A percentile compares a stretch with the other conserved stretches of the same genome.
Conservation (phyloP, 1,139 yeast species). For the Lodderomyces beijingensis region DNA sequence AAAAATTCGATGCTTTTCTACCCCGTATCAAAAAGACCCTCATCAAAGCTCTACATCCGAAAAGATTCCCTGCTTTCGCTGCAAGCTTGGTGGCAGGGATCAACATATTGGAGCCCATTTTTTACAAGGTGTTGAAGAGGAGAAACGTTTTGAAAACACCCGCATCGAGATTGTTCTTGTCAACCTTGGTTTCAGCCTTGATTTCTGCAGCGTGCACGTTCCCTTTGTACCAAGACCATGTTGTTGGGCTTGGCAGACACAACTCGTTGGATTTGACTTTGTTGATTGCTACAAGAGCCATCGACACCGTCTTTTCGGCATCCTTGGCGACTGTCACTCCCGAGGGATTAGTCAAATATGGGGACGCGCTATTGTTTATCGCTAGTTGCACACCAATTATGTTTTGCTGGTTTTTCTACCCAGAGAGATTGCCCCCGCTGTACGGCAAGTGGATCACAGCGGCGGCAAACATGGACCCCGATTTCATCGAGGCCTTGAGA, state of each 20-base stretch:
- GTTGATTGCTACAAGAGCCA: conserved; percentile 32
- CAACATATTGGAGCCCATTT: conserved; percentile 31
- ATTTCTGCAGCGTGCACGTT: conserved; percentile 25
- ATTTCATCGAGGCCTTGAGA: conserved; percentile 21
- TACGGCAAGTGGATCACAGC: conserved; percentile 37
- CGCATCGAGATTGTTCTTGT: conserved; percentile 22
- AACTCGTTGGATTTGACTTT: conserved; percentile 32
- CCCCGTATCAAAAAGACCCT: conserved; percentile 17
- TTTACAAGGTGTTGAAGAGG: conserved; percentile 16
- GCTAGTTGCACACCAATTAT: conserved; percentile 28
- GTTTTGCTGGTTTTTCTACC: conserved; percentile 34
- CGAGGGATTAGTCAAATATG: conserved; percentile 12
- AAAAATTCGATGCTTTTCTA: conserved; percentile 14
- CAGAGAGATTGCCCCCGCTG: conserved; percentile 31
- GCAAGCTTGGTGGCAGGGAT: conserved; percentile 28
- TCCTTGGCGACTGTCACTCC: conserved; percentile 19
- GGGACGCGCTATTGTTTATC: conserved; percentile 29
- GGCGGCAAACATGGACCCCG: conserved; percentile 40
- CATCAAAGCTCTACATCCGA: conserved; percentile 24
- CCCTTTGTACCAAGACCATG: conserved; percentile 29
- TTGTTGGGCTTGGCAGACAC: conserved; percentile 26
- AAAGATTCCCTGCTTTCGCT: conserved; percentile 29
- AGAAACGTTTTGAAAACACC: conserved; percentile 8
- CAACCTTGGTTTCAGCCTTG: conserved; percentile 29
- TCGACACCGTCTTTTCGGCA: conserved; percentile 30